These are phyloP conservation scores for Penicillium italicum DNA, from an alignment of 2,329 filamentous ascomycete genomes.

Conservation along the genomic window DNA sequence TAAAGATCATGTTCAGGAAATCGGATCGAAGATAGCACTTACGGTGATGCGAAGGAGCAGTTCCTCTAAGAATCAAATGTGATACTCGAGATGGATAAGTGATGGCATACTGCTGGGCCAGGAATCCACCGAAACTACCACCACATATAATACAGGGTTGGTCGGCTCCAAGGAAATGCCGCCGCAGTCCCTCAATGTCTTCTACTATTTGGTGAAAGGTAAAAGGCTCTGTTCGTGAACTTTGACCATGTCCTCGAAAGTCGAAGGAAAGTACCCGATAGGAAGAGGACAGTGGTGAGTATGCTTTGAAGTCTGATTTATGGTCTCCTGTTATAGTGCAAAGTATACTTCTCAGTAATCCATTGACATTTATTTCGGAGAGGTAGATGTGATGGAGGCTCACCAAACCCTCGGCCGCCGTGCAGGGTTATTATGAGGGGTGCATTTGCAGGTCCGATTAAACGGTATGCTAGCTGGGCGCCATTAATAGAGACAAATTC, in stretches of 20 bases:
- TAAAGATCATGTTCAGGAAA: neutral
- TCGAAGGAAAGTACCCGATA: neutral
- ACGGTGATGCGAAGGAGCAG: neutral
- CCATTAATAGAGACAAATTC: neutral
- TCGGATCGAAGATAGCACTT: neutral
- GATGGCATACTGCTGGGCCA: neutral
- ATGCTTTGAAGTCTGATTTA: neutral
- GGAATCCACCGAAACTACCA: neutral
- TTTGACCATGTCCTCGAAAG: neutral
- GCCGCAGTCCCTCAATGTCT: neutral
- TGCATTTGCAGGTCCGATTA: neutral
- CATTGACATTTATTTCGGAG: neutral
- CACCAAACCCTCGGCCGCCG: neutral
- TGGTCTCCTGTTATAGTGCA: neutral
- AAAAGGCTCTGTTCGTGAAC: neutral
- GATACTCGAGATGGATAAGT: neutral
- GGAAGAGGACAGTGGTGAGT: neutral
- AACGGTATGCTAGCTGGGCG: neutral
- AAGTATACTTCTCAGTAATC: neutral
- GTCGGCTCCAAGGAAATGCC: neutral
- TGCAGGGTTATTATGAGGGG: neutral
- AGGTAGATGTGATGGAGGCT: neutral
- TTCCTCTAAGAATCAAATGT: neutral
- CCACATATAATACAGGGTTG: neutral
- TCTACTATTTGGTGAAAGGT: neutral